A percentile compares a stretch with the other conserved stretches of the same genome.
phyloP scores from a whole-genome alignment of 768 basidiomycete species.

The Mycena capillaripes region DNA sequence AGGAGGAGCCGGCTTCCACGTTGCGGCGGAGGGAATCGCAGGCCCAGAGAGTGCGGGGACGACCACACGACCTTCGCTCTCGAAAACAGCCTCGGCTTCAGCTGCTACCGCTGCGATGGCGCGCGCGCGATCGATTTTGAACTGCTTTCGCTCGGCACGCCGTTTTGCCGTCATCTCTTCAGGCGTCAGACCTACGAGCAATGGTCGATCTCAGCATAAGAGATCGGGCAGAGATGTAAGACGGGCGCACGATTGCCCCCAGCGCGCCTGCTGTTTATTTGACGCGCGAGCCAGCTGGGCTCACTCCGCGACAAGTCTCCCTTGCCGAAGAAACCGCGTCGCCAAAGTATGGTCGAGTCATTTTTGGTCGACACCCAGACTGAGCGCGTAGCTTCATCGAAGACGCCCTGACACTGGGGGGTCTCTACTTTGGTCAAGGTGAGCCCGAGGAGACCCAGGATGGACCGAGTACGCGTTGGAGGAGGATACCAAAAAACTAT shows the following conservation, averaged over 20 bases:
- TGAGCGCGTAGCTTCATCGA: slow-evolving; percentile 85
- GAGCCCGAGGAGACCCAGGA: slow-evolving; percentile 69
- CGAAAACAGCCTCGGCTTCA: slow-evolving; percentile 84
- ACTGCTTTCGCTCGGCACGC: slow-evolving; percentile 89
- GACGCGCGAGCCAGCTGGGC: slow-evolving; percentile 91
- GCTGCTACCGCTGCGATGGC: slow-evolving; percentile 88
- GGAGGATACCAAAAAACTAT: slow-evolving; percentile 62
- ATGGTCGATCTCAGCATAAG: neutral
- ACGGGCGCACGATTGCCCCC: slow-evolving; percentile 69
- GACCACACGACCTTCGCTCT: slow-evolving; percentile 74
- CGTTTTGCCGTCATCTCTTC: slow-evolving; percentile 94
- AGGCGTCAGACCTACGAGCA: slow-evolving; percentile 75
- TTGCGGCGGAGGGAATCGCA: slow-evolving; percentile 83
- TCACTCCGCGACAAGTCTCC: slow-evolving; percentile 95
- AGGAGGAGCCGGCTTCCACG: slow-evolving; percentile 81
- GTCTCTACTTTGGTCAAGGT: slow-evolving; percentile 72
- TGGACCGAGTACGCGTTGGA: slow-evolving; percentile 57
- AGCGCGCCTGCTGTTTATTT: slow-evolving; percentile 74
- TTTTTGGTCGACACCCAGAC: slow-evolving; percentile 83
- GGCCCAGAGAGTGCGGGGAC: slow-evolving; percentile 71
- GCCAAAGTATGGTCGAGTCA: slow-evolving; percentile 84
- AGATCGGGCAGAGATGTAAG: neutral
- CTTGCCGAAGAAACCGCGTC: slow-evolving; percentile 96
- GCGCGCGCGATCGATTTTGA: slow-evolving; percentile 92
- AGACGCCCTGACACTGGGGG: slow-evolving; percentile 82